Base-by-base conservation (phyloP, 768 basidiomycete species). In the Lactarius hatsudake region DNA sequence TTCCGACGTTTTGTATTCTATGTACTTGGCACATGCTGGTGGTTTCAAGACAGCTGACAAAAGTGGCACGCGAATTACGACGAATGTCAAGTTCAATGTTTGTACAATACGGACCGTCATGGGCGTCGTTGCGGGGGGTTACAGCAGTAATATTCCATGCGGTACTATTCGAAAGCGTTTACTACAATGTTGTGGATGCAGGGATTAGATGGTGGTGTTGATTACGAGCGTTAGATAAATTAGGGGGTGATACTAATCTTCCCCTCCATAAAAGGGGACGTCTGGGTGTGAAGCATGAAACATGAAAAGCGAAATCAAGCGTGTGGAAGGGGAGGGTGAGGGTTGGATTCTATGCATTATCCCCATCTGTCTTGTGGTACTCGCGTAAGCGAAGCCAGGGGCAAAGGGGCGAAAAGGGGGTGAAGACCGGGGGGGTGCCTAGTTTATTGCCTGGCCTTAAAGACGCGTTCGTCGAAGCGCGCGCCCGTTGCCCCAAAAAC, bases 401-500 rank as follows among this genome's bases (percentile, higher is more conserved):
- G 12, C 23, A 23, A 13, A 13, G 23, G n/a, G 23, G 36, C 36
- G 36, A 23, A 13, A 42, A 53, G 26, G 48, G 48, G 23, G 51
- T 26, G 13, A 26, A 12, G 26, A 26, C 12, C 12, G 23, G 23
- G 48, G 43, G 9, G 3, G 13, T 53, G 51, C 48, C 48, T 51
- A 53, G 26, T 10, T 8, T 53, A 53, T 53, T 63, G 74, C 65
- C 72, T 64, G 58, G 72, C 72, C 74, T 86, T 84, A 78, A 84
- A 87, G 62, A 85, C 77, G 58, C 83, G 75, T 43, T 75, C 78
- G 34, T 77, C 79, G 68, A 78, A 80, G 38, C 74, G 76, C 55
- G 76, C 72, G 20, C 74, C 81, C 36, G 69, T 78, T 67, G 80
- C 81, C 60, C 93, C 93, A 72, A 93, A 85, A 42, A 98, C 80